These are phyloP conservation scores for Leccinum pellstonianum DNA, from an alignment of 768 basidiomycete species.

Conservation along the genomic window DNA sequence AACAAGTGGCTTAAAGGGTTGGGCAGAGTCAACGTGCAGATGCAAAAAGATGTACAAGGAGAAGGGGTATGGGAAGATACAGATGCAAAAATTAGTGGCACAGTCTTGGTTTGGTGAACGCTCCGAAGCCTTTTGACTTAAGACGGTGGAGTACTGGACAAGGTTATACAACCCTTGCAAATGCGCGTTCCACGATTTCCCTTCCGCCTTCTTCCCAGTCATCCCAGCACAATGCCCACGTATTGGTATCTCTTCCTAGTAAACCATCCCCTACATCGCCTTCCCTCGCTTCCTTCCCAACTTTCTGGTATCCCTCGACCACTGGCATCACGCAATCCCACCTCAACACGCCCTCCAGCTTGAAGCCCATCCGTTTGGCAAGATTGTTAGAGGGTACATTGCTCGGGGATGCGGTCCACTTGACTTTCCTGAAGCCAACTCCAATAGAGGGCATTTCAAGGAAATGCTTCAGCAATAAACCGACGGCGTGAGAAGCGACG, in stretches of 20 bases:
- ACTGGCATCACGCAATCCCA: slow-evolving; percentile 40
- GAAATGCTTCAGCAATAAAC: slow-evolving; percentile 34
- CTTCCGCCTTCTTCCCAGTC: slow-evolving; percentile 38
- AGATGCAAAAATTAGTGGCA: too few relatives aligned
- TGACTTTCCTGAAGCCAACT: slow-evolving; percentile 44
- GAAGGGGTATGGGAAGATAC: too few relatives aligned
- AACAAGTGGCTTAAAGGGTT: too few relatives aligned
- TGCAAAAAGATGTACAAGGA: too few relatives aligned
- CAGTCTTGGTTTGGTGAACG: too few relatives aligned
- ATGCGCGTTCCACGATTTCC: slow-evolving; percentile 29
- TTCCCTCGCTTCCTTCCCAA: slow-evolving; percentile 26
- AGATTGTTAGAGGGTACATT: slow-evolving; percentile 39
- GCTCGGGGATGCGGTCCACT: slow-evolving; percentile 39
- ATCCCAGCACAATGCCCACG: slow-evolving; percentile 42
- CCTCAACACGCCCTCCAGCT: slow-evolving; percentile 38
- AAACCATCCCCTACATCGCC: slow-evolving; percentile 27
- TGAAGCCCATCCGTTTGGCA: slow-evolving; percentile 33
- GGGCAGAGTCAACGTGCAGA: too few relatives aligned
- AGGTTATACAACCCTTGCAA: slow-evolving; percentile 13
- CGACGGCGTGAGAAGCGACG: slow-evolving; percentile 39
- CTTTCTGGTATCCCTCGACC: slow-evolving; percentile 24
- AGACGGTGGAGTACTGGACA: too few relatives aligned
- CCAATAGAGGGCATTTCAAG: slow-evolving; percentile 33
- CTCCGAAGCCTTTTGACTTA: too few relatives aligned
- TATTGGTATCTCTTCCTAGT: slow-evolving; percentile 33